phyloP scores from a whole-genome alignment of 495 filamentous ascomycete genomes.

The Chaetomium tenue region DNA sequence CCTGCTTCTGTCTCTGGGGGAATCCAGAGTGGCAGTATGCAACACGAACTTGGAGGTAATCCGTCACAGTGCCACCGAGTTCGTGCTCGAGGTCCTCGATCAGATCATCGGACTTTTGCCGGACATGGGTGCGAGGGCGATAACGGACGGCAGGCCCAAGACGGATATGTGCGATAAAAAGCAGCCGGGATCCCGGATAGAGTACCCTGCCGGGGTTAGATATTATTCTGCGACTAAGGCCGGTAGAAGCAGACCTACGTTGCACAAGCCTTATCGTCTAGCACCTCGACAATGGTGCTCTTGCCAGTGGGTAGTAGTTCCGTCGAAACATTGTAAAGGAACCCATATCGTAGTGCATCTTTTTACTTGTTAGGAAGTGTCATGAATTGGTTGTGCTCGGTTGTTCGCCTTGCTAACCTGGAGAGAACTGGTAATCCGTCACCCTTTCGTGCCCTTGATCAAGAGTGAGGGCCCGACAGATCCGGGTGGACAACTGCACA shows the following conservation, averaged over 20 bases:
- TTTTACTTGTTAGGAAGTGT: not conserved
- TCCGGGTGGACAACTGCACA: slow-evolving; percentile 46
- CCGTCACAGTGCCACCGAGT: slow-evolving; percentile 41
- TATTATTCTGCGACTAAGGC: not conserved
- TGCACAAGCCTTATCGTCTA: slow-evolving; percentile 33
- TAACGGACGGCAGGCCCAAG: slow-evolving; percentile 21
- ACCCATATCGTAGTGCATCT: slow-evolving; percentile 40
- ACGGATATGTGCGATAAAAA: slow-evolving; percentile 42
- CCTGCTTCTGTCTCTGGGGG: slow-evolving; percentile 23
- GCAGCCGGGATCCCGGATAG: slow-evolving; percentile 38
- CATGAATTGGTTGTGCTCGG: not conserved
- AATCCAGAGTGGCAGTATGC: slow-evolving; percentile 53
- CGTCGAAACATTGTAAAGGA: slow-evolving; percentile 43
- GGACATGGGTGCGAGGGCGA: slow-evolving; percentile 22
- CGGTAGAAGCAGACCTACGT: slow-evolving; percentile 26
- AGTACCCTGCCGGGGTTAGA: slow-evolving; percentile 25
- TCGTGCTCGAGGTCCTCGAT: slow-evolving; percentile 52
- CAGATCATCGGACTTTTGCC: slow-evolving; percentile 46
- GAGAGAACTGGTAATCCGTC: not conserved
- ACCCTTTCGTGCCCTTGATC: not conserved
- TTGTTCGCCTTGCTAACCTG: slow-evolving; percentile 14
- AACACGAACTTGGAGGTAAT: slow-evolving; percentile 49
- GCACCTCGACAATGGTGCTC: slow-evolving; percentile 39
- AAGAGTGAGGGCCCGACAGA: slow-evolving; percentile 28
- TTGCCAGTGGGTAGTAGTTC: slow-evolving; percentile 37